Conservation (phyloP, 2,329 filamentous ascomycete genomes). For the Coniochaeta pulveracea region DNA sequence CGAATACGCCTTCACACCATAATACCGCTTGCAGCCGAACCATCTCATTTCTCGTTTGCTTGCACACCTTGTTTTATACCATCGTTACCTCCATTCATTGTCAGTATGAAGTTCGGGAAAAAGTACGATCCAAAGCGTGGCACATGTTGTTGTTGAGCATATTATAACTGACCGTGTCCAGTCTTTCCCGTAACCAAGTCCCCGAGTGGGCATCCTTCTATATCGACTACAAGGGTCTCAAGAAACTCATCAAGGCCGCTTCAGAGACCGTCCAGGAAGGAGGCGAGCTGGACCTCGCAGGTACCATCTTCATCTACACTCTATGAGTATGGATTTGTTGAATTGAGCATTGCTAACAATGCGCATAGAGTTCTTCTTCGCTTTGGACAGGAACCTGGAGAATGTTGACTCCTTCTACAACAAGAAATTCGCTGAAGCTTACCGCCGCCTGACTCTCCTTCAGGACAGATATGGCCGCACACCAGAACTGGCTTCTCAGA, state of each 20-base stretch:
- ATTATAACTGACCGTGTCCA: slow-evolving; percentile 17
- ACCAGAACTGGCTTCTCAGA: slow-evolving; percentile 50
- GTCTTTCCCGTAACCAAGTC: slow-evolving; percentile 70
- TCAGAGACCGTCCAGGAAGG: slow-evolving; percentile 54
- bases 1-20: no score
- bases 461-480: slow-evolving; percentile 77
- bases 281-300: slow-evolving; percentile 76
- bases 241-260: slow-evolving; percentile 86
- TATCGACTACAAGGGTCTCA: slow-evolving; percentile 84
- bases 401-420: slow-evolving; percentile 96
- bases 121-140: no score
- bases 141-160: no score
- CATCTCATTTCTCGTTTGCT: neutral
- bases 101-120: slow-evolving; percentile 23
- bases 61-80: neutral
- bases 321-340: no score
- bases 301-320: no score
- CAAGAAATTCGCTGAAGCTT: slow-evolving; percentile 80
- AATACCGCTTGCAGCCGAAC: neutral
- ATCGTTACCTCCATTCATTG: no score
- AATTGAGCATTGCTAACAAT: no score
- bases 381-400: slow-evolving; percentile 92
- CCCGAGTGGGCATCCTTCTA: slow-evolving; percentile 78
- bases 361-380: slow-evolving; percentile 88
- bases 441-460: slow-evolving; percentile 73